Base-by-base conservation (phyloP, 2,329 filamentous ascomycete genomes). In the Botrytis hyacinthi region DNA sequence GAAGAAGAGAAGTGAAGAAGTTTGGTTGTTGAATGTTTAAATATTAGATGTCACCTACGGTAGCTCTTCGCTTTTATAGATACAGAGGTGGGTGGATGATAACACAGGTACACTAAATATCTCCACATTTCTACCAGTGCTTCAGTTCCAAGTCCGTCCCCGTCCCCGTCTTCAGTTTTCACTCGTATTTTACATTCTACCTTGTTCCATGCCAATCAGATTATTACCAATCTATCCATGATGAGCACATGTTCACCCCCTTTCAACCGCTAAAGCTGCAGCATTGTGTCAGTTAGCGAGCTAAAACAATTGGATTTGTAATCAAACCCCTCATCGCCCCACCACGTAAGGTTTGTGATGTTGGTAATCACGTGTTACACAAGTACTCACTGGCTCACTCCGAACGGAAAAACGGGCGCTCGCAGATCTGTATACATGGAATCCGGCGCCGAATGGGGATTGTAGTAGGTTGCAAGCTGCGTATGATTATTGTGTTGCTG, bases 361-460 rank as follows among this genome's bases (percentile, higher is more conserved):
- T 68, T 57, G 48, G 48, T 57, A 68, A 68, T 57, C 66, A 68
- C 48, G 66, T 57, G n/a, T 68, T 68, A 57, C 66, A 69, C 37
- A 40, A 32, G 65, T 14, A 16, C 40, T 42, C 40, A 40, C 9
- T 40, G 37, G 37, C 37, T 3, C 37, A 40, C 37, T 40, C 10
- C 9, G 37, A 40, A 40, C 37, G 37, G 2, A 40, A 12, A 40
- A 40, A 40, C 1, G 37, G 9, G 37, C 42, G 40, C 40, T 16
- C 40, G 14, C 40, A 1, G 14, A 16, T 42, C 40, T 42, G 3
- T 42, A 42, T 42, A 42, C 14, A 42, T 42, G 10, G 40, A 42
- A 16, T 42, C 40, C 40, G 40, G 12, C 14, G 40, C 14, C 14
- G 14, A 16, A 42, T 42, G 14, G 40, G 14, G 40, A 42, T 14